These are phyloP conservation scores for Gossypium gossypioides DNA, from an alignment of 441 rosid genomes.

Conservation along the genomic window DNA sequence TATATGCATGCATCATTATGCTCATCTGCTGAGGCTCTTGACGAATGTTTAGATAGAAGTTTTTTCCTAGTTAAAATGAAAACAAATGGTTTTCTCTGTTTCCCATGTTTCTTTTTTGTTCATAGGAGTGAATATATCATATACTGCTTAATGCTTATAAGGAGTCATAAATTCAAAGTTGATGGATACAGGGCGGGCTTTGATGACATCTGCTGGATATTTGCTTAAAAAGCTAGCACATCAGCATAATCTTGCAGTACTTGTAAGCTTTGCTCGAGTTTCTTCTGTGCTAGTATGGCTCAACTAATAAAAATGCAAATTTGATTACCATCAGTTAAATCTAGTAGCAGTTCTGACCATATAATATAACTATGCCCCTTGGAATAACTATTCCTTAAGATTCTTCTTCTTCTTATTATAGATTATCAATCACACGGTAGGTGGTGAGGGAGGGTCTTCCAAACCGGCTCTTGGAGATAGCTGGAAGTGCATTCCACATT, in stretches of 20 bases:
- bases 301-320: not conserved
- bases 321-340: not conserved
- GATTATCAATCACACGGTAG: conserved; percentile 80
- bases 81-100: not conserved
- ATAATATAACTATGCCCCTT: not conserved
- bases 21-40: not conserved
- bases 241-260: conserved; percentile 52
- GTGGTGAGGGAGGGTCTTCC: conserved; percentile 49
- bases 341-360: not conserved
- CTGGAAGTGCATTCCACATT: conserved; percentile 79
- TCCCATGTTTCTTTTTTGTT: not conserved
- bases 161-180: conserved; percentile 1
- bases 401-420: conserved; percentile 16
- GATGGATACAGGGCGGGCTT: conserved; percentile 51
- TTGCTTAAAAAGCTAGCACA: conserved; percentile 77
- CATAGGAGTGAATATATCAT: not conserved
- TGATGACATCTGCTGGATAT: conserved; percentile 64
- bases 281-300: not conserved
- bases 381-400: not conserved
- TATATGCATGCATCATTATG: conserved; percentile 10
- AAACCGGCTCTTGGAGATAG: conserved; percentile 87
- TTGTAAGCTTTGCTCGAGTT: conserved; percentile 33
- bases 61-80: not conserved
- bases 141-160: not conserved
- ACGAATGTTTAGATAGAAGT: not conserved